A percentile compares a stretch with the other conserved stretches of the same genome.
These are phyloP conservation scores for Isatis lusitanica DNA, from an alignment of 441 rosid species.

Conservation along the genomic window DNA sequence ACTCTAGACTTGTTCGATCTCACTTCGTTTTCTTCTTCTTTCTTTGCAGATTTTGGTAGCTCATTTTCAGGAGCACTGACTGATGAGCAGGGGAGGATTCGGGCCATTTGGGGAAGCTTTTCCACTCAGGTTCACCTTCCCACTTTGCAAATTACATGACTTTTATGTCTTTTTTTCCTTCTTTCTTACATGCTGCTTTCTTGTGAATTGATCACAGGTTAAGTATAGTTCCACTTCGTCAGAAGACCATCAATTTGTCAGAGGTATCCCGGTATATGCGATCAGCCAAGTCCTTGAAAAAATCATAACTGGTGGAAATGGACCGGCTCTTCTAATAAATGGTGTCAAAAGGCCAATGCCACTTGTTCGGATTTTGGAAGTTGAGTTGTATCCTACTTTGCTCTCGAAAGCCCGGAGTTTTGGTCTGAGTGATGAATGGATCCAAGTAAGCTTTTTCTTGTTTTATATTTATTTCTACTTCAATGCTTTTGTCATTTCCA, in stretches of 20 bases:
- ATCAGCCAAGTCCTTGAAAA: slow-evolving; percentile 78
- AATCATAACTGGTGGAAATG: slow-evolving; percentile 70
- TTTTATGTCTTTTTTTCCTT: not conserved
- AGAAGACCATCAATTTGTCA: slow-evolving; percentile 86
- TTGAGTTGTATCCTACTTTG: slow-evolving; percentile 77
- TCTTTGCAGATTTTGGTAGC: slow-evolving; percentile 86
- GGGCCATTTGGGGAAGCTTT: slow-evolving; percentile 98
- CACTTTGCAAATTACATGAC: slow-evolving; percentile 7
- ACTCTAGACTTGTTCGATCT: slow-evolving; percentile 1
- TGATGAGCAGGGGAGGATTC: slow-evolving; percentile 87
- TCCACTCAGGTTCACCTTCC: slow-evolving; percentile 71
- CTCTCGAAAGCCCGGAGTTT: slow-evolving; percentile 96
- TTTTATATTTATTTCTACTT: not conserved
- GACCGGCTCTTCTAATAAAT: slow-evolving; percentile 76
- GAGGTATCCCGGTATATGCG: slow-evolving; percentile 86
- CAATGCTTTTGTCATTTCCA: not conserved
- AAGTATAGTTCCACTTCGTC: slow-evolving; percentile 71
- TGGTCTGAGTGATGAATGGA: slow-evolving; percentile 86
- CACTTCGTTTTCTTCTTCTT: slow-evolving; percentile 15
- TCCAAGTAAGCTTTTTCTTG: slow-evolving; percentile 59
- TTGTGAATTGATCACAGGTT: slow-evolving; percentile 51
- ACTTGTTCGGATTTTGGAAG: slow-evolving; percentile 85
- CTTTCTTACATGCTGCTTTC: slow-evolving; percentile 11
- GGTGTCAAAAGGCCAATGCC: slow-evolving; percentile 91
- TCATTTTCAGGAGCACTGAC: slow-evolving; percentile 88